phyloP scores from a whole-genome alignment of 352 stramenopile genomes.

The Globisporangium acanthophoron region DNA sequence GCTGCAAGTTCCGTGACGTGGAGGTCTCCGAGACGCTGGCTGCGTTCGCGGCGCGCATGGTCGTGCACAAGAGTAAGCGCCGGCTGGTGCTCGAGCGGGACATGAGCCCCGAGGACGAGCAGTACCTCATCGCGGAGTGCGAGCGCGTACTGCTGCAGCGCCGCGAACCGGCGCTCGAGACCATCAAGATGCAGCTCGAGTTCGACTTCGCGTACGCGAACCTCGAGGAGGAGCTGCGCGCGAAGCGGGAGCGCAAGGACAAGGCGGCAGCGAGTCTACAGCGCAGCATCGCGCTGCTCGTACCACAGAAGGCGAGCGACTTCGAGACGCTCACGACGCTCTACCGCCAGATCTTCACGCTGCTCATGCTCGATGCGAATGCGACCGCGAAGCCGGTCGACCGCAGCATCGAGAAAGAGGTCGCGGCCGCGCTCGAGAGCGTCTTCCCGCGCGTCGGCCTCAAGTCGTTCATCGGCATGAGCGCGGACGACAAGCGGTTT shows the following conservation, averaged over 20 bases:
- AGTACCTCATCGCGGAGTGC: constrained; percentile 73
- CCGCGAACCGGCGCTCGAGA: constrained; percentile 83
- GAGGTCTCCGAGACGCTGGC: constrained; percentile 86
- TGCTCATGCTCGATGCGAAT: constrained; percentile 71
- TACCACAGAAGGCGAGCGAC: constrained; percentile 71
- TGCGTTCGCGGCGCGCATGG: constrained; percentile 73
- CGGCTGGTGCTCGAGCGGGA: constrained; percentile 69
- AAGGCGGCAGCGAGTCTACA: constrained; percentile 63
- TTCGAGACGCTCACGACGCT: constrained; percentile 89
- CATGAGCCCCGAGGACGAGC: constrained; percentile 64
- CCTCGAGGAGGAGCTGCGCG: constrained; percentile 64
- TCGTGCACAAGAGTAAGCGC: constrained; percentile 61
- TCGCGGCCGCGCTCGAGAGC: constrained; percentile 90
- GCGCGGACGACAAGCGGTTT: constrained; percentile 84
- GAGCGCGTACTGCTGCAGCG: constrained; percentile 66
- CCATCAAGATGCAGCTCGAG: constrained; percentile 94
- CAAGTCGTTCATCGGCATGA: constrained; percentile 91
- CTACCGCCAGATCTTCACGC: constrained; percentile 88
- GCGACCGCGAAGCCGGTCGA: constrained; percentile 39
- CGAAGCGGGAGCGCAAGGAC: constrained; percentile 45
- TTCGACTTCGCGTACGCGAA: constrained; percentile 91
- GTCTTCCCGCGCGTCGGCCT: constrained; percentile 93
- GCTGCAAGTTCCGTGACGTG: constrained; percentile 68
- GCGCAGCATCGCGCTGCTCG: constrained; percentile 68
- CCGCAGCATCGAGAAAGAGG: constrained; percentile 73